Base-by-base conservation (phyloP, 768 basidiomycete genomes). In the Pulveroboletus frians region DNA sequence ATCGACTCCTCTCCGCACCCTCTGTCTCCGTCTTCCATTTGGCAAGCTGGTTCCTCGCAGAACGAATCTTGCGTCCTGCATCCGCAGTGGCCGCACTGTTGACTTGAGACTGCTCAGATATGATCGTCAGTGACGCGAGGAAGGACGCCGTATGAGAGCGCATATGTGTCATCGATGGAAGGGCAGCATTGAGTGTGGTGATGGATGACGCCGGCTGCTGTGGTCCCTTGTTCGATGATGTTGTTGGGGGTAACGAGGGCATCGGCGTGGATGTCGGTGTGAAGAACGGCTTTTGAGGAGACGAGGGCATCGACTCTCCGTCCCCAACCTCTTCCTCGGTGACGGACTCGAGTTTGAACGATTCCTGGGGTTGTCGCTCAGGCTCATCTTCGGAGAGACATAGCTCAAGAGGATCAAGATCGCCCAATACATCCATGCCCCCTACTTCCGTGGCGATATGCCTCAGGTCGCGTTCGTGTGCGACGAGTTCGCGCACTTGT, bases 81-180 rank as follows among this genome's bases (percentile, higher is more conserved):
- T 94, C 91, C 1, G 89, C 83, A 9, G 88, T 85, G 4, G 84
- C 85, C 1, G 87, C 92, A 9, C 84, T 82, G 59, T 91, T 90
- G 43, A 92, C 88, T 63, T 94, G 91, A 13, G 89, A 86, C 51
- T 92, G 88, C 59, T 94, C 91, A 21, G 86, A 89, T 55, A 92
- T 80, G 30, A 82, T 79, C 3, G 83, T 77, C 39, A 94, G 76
- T 10, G 88, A 85, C 20, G 83, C 71, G 39, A 86, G 81, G 44
- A 92, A 78, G 9, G 88, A 85, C 9, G 81, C 66, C 0, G 91
- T 93, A 63, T 82, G 77, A 20, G 81, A 76, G 37, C 90, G 84
- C 49, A 92, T 73, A 54, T 86, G 76, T 3, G 79, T 73, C 42
- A 93, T 73, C 49, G 88, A 84, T 2, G 81, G 75, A 40, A 88